Percentiles rank a stretch among this genome's conserved stretches.
These are phyloP conservation scores for Barnettozyma wickerhamii DNA, from an alignment of 805 yeast genomes.

Conservation along the genomic window DNA sequence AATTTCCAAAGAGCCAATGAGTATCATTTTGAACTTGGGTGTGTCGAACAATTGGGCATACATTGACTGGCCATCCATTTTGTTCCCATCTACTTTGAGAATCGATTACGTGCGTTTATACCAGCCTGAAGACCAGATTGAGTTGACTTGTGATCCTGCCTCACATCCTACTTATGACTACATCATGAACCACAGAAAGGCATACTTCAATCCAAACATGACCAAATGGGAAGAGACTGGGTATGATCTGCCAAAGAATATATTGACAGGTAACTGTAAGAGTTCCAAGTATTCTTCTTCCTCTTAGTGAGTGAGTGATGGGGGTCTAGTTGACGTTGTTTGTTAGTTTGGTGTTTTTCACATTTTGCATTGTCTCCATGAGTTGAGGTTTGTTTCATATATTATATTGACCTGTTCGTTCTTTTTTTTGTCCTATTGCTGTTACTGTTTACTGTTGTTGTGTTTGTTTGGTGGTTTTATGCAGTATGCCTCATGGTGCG, in stretches of 20 bases:
- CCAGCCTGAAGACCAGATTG: conserved; percentile 39
- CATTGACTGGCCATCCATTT: conserved; percentile 42
- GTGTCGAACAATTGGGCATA: conserved; percentile 47
- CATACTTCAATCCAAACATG: conserved; percentile 39
- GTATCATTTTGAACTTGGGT: conserved; percentile 44
- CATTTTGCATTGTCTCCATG: too few species aligned
- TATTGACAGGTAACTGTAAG: conserved; percentile 24
- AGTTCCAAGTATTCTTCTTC: conserved; percentile 9
- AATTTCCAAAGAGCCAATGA: conserved; percentile 47
- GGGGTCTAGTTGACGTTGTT: neutral
- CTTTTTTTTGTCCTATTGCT: too few species aligned
- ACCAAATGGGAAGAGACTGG: conserved; percentile 44
- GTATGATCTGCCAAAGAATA: conserved; percentile 38
- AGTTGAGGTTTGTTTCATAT: too few species aligned
- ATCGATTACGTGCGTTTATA: conserved; percentile 45
- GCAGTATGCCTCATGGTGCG: too few species aligned
- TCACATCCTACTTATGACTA: conserved; percentile 44
- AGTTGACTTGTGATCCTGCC: conserved; percentile 44
- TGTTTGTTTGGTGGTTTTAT: too few species aligned
- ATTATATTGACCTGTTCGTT: too few species aligned
- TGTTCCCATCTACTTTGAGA: conserved; percentile 39
- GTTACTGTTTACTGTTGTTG: too few species aligned
- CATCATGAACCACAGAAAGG: conserved; percentile 36
- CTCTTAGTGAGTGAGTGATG: neutral
- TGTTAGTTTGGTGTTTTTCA: neutral